These are phyloP conservation scores for Raphidocelis subcapitata DNA, from an alignment of 139 green algal genomes.

Conservation along the genomic window DNA sequence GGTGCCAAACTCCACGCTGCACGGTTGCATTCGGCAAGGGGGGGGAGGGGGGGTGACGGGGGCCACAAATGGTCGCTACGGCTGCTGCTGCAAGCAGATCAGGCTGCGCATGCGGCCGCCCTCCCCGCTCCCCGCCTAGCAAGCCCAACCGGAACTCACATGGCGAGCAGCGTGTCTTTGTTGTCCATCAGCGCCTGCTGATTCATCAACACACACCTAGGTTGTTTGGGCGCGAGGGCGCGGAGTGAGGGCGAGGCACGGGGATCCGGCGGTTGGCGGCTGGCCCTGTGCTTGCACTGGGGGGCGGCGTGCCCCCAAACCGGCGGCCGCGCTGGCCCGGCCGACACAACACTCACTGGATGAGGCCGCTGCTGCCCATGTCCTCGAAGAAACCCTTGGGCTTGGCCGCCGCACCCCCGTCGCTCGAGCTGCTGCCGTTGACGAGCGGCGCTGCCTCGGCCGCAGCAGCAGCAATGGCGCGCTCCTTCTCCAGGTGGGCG, in stretches of 20 bases:
- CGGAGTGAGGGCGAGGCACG: neutral
- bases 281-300: neutral
- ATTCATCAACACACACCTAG: slow-evolving; percentile 23
- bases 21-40: too few species aligned
- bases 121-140: neutral
- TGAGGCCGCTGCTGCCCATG: neutral
- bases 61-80: neutral
- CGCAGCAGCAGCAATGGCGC: too few species aligned
- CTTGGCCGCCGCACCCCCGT: neutral
- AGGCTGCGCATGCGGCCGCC: neutral
- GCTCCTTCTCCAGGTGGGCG: slow-evolving; percentile 16
- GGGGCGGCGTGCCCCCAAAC: neutral
- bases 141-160: neutral
- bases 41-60: neutral
- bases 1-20: slow-evolving; percentile 72
- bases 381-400: neutral
- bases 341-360: too few species aligned
- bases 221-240: neutral
- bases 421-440: neutral
- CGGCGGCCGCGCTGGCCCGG: too few species aligned
- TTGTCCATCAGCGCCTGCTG: slow-evolving; percentile 5
- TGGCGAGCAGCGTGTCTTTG: slow-evolving; percentile 10
- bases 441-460: neutral
- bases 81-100: neutral
- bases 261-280: neutral